phyloP scores from a whole-genome alignment of 1,139 yeast species.

The Hemisphaericaspora subhashii region DNA sequence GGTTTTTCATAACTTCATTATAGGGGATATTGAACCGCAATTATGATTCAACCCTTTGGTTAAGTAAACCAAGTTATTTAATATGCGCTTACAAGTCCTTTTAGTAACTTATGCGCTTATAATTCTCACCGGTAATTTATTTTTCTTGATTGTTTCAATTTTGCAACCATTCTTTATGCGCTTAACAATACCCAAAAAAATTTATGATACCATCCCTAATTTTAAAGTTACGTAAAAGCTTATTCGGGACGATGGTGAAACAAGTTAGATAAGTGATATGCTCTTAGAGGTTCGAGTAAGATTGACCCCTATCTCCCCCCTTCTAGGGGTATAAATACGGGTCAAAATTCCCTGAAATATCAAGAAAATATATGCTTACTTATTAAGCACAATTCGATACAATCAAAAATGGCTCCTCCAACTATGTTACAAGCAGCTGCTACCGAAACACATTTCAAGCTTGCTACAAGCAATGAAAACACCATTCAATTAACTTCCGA shows the following conservation, averaged over 20 bases:
- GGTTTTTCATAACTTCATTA: neutral
- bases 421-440: conserved; percentile 31
- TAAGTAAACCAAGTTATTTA: no score
- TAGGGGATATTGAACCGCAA: no score
- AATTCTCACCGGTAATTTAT: conserved; percentile 11
- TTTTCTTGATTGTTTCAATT: conserved; percentile 1
- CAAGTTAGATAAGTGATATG: conserved; percentile 4
- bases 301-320: neutral
- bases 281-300: conserved; percentile 5
- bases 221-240: no score
- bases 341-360: neutral
- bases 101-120: conserved; percentile 12
- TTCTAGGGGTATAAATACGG: neutral
- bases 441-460: conserved; percentile 11
- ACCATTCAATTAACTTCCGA: conserved; percentile 14
- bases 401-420: conserved; percentile 34
- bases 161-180: conserved; percentile 8
- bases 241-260: no score
- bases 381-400: neutral
- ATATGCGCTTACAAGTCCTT: no score
- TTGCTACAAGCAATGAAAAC: conserved; percentile 8
- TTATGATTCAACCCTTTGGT: no score
- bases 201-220: no score
- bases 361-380: no score
- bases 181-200: conserved; percentile 3